These are phyloP conservation scores for Mycena rebaudengoi DNA, from an alignment of 768 basidiomycete genomes.

Conservation along the genomic window DNA sequence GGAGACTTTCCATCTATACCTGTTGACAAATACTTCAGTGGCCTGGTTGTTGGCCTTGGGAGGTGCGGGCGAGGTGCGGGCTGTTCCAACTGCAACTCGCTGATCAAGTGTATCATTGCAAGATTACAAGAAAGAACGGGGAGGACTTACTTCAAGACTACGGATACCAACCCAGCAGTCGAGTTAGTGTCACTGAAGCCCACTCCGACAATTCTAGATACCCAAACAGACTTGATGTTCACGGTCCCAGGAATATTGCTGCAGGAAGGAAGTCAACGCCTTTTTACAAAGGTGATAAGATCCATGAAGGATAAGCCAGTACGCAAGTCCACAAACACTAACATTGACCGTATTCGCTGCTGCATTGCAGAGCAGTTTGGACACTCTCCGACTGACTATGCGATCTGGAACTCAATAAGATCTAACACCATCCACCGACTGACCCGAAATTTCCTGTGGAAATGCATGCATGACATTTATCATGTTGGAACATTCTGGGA, in stretches of 20 bases:
- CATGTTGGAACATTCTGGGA: background rate
- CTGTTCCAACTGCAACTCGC: too few species aligned
- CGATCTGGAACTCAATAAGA: background rate
- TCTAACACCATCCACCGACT: background rate
- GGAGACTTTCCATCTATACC: too few species aligned
- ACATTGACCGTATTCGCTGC: too few species aligned
- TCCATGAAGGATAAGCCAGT: background rate
- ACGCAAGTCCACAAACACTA: background rate
- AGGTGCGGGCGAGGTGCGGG: too few species aligned
- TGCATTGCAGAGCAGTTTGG: background rate
- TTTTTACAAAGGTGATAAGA: background rate
- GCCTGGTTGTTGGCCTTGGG: too few species aligned
- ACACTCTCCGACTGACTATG: background rate
- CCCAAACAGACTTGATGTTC: background rate
- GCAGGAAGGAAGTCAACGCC: background rate
- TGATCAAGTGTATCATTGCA: too few species aligned
- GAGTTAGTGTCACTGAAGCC: background rate
- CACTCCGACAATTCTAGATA: background rate
- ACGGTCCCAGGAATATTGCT: background rate
- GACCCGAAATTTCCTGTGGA: background rate
- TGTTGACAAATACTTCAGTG: too few species aligned
- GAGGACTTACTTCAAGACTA: too few species aligned
- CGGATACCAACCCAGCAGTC: background rate
- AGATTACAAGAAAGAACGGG: too few species aligned
- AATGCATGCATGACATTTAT: background rate